These are phyloP conservation scores for Clonostachys rhizophaga DNA, from an alignment of 2,329 filamentous ascomycete species.

Conservation along the genomic window DNA sequence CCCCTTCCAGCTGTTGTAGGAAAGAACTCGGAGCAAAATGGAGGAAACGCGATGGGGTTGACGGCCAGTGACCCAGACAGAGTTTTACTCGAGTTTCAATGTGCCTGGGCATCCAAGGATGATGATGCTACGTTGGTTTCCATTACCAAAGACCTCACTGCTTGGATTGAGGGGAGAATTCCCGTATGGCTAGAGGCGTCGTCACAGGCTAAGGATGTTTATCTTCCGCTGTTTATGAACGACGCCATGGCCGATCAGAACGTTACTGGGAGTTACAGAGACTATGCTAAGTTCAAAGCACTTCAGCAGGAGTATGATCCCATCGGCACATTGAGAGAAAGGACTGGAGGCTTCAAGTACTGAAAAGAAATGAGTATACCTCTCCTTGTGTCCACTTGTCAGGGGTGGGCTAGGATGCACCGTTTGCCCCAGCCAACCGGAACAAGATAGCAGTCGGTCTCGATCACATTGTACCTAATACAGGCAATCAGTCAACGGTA, in stretches of 20 bases:
- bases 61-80: conserved; percentile 11
- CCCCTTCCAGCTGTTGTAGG: conserved; percentile 17
- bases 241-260: conserved; percentile 25
- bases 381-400: too few relatives aligned
- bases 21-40: conserved; percentile 8
- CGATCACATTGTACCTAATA: too few relatives aligned
- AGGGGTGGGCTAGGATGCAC: too few relatives aligned
- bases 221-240: conserved; percentile 24
- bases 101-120: conserved; percentile 9
- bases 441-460: too few relatives aligned
- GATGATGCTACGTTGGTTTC: conserved; percentile 12
- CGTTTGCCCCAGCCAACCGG: too few relatives aligned
- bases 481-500: too few relatives aligned
- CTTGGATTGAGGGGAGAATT: conserved; percentile 13
- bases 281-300: conserved; percentile 18
- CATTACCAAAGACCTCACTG: conserved; percentile 7
- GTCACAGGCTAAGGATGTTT: conserved; percentile 7
- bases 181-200: conserved; percentile 9
- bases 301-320: conserved; percentile 22
- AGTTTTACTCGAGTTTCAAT: conserved; percentile 14
- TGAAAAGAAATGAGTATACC: too few relatives aligned
- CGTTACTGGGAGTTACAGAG: conserved; percentile 16
- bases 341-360: too few relatives aligned
- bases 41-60: conserved; percentile 17
- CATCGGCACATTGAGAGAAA: too few relatives aligned